These are phyloP conservation scores for Geotrichum klebahnii DNA, from an alignment of 1,139 yeast genomes.

Conservation along the genomic window DNA sequence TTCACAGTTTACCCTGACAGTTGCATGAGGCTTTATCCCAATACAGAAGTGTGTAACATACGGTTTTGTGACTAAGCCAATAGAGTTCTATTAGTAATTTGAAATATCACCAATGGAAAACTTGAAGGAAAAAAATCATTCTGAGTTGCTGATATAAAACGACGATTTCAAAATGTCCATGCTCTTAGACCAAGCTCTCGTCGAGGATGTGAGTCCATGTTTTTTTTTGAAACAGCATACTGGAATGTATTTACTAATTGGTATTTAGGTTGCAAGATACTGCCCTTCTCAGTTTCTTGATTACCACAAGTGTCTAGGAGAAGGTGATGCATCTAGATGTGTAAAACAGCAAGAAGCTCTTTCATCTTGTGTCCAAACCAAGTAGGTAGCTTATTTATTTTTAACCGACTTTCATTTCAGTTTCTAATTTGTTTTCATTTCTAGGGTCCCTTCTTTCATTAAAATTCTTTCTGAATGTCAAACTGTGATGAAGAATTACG, in stretches of 20 bases:
- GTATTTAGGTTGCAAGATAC: slow-evolving; percentile 49
- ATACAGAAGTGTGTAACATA: no score
- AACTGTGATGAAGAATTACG: slow-evolving; percentile 54
- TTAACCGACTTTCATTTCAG: not conserved
- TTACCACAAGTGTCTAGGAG: slow-evolving; percentile 62
- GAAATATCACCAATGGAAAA: no score
- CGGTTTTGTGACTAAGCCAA: no score
- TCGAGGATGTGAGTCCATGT: slow-evolving; percentile 48
- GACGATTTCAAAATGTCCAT: slow-evolving; percentile 39
- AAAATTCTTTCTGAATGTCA: slow-evolving; percentile 58
- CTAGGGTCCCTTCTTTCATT: slow-evolving; percentile 57
- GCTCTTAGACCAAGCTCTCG: slow-evolving; percentile 51
- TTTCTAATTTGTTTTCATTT: not conserved
- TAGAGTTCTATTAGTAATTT: no score
- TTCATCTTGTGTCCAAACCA: slow-evolving; percentile 53
- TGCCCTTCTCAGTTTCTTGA: slow-evolving; percentile 64
- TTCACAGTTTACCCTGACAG: no score
- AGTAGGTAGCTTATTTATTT: slow-evolving; percentile 25
- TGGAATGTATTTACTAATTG: not conserved
- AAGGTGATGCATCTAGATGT: slow-evolving; percentile 49
- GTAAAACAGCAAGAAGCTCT: slow-evolving; percentile 49
- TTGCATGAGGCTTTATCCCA: no score
- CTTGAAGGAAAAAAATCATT: not conserved
- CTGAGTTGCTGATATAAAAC: not conserved
- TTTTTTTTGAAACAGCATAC: not conserved